phyloP scores from a whole-genome alignment of 2,329 filamentous ascomycete species.

The Leptographium flavum region DNA sequence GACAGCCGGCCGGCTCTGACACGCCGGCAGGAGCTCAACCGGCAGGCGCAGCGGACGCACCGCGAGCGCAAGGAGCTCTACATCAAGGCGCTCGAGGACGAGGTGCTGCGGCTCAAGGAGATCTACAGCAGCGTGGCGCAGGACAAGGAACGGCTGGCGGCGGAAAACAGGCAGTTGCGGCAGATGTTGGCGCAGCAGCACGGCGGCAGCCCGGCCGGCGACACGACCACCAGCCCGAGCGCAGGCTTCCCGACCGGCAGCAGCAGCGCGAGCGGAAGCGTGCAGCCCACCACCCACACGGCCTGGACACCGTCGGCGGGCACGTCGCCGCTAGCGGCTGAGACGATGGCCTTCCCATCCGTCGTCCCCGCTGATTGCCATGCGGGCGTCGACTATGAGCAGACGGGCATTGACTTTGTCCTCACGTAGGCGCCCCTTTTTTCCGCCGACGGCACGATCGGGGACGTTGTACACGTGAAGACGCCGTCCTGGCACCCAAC shows the following conservation, averaged over 20 bases:
- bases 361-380: constrained; percentile 13
- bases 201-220: constrained; percentile 26
- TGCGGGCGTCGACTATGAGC: constrained; percentile 53
- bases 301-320: too few species aligned
- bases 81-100: constrained; percentile 84
- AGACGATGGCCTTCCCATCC: constrained; percentile 28
- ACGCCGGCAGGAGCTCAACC: constrained; percentile 81
- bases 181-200: constrained; percentile 30
- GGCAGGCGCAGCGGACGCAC: constrained; percentile 88
- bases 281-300: constrained; percentile 24
- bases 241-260: constrained; percentile 41
- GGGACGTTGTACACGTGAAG: too few species aligned
- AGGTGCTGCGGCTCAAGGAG: constrained; percentile 80
- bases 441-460: too few species aligned
- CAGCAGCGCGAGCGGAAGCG: constrained; percentile 49
- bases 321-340: too few species aligned
- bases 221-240: constrained; percentile 32
- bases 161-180: constrained; percentile 68
- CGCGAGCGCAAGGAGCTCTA: constrained; percentile 94
- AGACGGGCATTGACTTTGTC: constrained; percentile 79
- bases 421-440: constrained; percentile 91
- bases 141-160: constrained; percentile 60
- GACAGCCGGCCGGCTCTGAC: constrained; percentile 92
- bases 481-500: too few species aligned
- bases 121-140: constrained; percentile 59